phyloP scores from a whole-genome alignment of 2,329 filamentous ascomycete species.

The Aspergillus jensenii region DNA sequence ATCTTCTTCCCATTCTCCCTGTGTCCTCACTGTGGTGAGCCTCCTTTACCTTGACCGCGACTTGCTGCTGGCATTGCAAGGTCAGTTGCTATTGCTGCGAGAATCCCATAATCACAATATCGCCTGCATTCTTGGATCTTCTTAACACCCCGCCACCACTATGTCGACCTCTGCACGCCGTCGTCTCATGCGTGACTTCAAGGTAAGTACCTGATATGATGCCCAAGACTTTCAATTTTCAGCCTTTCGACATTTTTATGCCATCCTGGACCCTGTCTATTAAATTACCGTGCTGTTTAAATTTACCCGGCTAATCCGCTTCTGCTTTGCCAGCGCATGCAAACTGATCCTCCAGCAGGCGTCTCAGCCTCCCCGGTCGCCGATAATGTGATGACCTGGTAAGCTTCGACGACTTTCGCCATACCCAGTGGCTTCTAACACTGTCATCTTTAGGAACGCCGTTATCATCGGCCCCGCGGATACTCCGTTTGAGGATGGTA shows the following conservation, averaged over 20 bases:
- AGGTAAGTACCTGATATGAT: slow-evolving; percentile 59
- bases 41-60: neutral
- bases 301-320: slow-evolving; percentile 16
- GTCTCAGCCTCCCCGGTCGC: slow-evolving; percentile 95
- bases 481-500: slow-evolving; percentile 97
- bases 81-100: neutral
- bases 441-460: slow-evolving; percentile 70
- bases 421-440: neutral
- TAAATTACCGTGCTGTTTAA: neutral
- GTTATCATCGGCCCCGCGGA: slow-evolving; percentile 97
- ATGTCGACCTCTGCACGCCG: slow-evolving; percentile 95
- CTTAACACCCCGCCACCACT: slow-evolving; percentile 37
- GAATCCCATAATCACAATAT: slow-evolving; percentile 4
- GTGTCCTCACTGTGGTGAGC: neutral
- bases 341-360: slow-evolving; percentile 94
- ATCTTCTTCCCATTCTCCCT: neutral
- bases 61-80: neutral
- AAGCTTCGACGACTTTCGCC: slow-evolving; percentile 6
- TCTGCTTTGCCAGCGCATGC: slow-evolving; percentile 73
- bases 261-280: neutral
- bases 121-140: slow-evolving; percentile 9
- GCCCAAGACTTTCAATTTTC: neutral
- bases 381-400: slow-evolving; percentile 45
- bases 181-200: slow-evolving; percentile 98
- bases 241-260: neutral